phyloP scores from a whole-genome alignment of 768 basidiomycete species.

The Heimioporus sp. region DNA sequence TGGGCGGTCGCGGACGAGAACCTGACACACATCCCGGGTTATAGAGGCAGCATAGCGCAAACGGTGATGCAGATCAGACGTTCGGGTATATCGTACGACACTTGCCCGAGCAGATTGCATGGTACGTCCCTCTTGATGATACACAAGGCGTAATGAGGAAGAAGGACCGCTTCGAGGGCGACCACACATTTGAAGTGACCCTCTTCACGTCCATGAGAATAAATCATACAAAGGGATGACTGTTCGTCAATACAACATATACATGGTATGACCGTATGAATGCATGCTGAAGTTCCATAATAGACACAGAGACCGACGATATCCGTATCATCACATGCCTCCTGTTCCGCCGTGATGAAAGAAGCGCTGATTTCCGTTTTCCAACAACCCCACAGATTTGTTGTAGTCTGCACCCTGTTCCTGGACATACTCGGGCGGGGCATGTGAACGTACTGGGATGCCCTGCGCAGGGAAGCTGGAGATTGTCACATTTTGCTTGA shows the following conservation, averaged over 20 bases:
- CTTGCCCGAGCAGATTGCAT: constrained; percentile 52
- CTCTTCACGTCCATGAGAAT: constrained; percentile 40
- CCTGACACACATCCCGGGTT: no score
- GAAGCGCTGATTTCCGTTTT: constrained; percentile 58
- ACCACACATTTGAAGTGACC: constrained; percentile 72
- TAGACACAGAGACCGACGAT: no score
- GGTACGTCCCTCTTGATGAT: constrained; percentile 58
- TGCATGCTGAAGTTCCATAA: no score
- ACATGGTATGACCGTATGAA: no score
- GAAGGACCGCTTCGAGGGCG: no score
- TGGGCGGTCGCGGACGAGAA: background rate
- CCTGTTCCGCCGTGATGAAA: constrained; percentile 20
- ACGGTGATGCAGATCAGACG: constrained; percentile 36
- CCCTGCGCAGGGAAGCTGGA: constrained; percentile 39
- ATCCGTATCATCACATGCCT: background rate
- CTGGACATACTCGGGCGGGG: no score
- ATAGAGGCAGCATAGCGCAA: constrained; percentile 48
- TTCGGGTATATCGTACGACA: constrained; percentile 66
- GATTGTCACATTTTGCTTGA: constrained; percentile 41
- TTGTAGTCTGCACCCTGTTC: constrained; percentile 47
- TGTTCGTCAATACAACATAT: no score
- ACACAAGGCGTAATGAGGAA: constrained; percentile 39
- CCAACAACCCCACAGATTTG: constrained; percentile 48
- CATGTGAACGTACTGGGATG: constrained; percentile 41
- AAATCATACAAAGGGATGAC: no score